Base-by-base conservation (phyloP, 2,329 filamentous ascomycete genomes). In the Stagonosporopsis rhizophila region DNA sequence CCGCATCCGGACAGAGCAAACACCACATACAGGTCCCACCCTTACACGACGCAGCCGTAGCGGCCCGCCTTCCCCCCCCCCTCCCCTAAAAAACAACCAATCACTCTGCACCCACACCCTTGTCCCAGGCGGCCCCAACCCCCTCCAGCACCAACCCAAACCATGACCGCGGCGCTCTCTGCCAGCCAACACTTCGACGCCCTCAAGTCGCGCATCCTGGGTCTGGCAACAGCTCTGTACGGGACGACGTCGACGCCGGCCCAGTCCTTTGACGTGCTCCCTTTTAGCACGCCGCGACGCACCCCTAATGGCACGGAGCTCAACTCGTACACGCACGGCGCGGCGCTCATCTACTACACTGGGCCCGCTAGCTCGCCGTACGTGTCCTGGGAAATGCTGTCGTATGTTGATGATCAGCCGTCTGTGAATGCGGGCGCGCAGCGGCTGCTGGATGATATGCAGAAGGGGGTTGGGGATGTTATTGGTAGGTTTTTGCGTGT, bases 391-490 rank as follows among this genome's bases (percentile, higher is more conserved):
- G 46, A 56, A 9, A 50, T 56, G 53, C 37, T 56, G 12, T 44
- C 37, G 19, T 56, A 56, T 12, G 53, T 22, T 1, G 53, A 56
- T 12, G 28, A 37, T 3, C 46, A 56, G 22, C 5, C 19, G 9
- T 32, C 22, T 9, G 34, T 41, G 17, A 23, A 37, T 17, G 38
- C 44, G 8, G 51, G 44, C n/a, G 52, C 45, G 39, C 45, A 49
- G 45, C 52, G 20, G 23, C 19, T 60, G 37, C n/a, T 60, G 17
- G 45, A 37, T 17, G 58, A 55, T 42, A 47, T 55, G 46, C 40
- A 54, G 30, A 42, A 27, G 6, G 58, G 53, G 5, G 25, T 60
- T 30, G 53, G 49, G 3, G 34, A 44, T 9, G 47, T 56, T 14
- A 56, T 59, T 0, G 38, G 57, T 56, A 41, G 14, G 56, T 59